Conservation (phyloP, 1,284 basidiomycete species). For the Cystobasidium sp. region DNA sequence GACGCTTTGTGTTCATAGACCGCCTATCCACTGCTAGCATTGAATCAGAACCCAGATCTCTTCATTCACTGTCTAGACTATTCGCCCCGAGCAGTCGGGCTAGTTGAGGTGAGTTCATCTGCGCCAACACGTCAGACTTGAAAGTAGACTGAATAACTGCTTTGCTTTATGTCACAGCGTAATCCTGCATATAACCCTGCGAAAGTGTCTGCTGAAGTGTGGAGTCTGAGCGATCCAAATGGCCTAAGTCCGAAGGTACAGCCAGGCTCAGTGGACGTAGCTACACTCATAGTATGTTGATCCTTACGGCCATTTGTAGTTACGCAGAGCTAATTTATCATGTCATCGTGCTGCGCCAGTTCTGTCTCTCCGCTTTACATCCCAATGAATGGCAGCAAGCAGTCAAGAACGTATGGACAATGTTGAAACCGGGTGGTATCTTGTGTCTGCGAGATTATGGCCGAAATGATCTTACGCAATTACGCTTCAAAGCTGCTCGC, state of each 20-base stretch:
- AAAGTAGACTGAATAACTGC: conserved; percentile 43
- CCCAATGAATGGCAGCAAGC: conserved; percentile 89
- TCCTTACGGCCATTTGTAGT: not conserved
- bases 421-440: conserved; percentile 85
- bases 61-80: conserved; percentile 85
- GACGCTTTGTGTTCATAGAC: conserved; percentile 58
- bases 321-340: not conserved
- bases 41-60: conserved; percentile 81
- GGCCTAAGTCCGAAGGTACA: conserved; percentile 69
- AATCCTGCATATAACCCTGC: conserved; percentile 74
- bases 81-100: conserved; percentile 80
- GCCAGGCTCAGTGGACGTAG: conserved; percentile 73
- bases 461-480: conserved; percentile 87
- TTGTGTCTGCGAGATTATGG: conserved; percentile 93
- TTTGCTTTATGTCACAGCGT: conserved; percentile 57
- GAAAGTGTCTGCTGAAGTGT: conserved; percentile 77
- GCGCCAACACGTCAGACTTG: conserved; percentile 33
- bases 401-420: conserved; percentile 78
- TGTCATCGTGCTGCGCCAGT: conserved; percentile 57
- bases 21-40: conserved; percentile 81
- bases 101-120: conserved; percentile 71
- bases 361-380: conserved; percentile 91
- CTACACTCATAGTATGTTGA: conserved; percentile 82
- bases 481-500: conserved; percentile 86
- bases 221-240: conserved; percentile 78